Base-by-base conservation (phyloP, 176 grass and related monocot genomes). In the Carex myosuroides region DNA sequence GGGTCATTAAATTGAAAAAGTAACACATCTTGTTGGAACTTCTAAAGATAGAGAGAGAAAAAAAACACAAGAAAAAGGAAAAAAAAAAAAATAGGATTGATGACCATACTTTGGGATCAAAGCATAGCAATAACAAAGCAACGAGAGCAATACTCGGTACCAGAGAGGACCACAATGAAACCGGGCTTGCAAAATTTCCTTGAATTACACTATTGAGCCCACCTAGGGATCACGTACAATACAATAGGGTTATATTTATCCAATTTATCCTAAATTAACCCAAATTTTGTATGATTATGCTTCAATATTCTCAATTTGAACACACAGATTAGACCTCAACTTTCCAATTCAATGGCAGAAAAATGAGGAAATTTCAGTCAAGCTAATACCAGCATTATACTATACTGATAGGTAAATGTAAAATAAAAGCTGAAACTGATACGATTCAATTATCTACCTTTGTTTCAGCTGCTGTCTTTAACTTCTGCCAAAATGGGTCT, bases 381-480 rank as follows among this genome's bases (percentile, higher is more conserved):
- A 32, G 73, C 52, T 78, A 53, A 78, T 33, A 78, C 14, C 73
- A 56, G 52, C 8, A 56, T 3, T 78, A 57, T 56, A 56, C 13
- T 30, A 77, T 77, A 32, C 50, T 33, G 24, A 77, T 18, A 17
- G 13, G 21, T 77, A 50, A 46, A 48, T 52, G 21, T 16, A 76
- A 55, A 78, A 78, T 8, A 30, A 18, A 39, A 39, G 6, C 5
- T 39, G 37, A 56, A 56, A 30, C n/a, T 78, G 52, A 35, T 35
- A 78, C 17, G 54, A 53, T 26, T 64, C 57, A 26, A 13, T 13
- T 13, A 33, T 42, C 66, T 87, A 98, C 92, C 88, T 95, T 95
- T 89, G 77, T 92, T 60, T 93, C 91, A 81, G 91, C 93, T 83
- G 88, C 91, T 73, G 78, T 65, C 91, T 86, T 93, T 85, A 98